Evolutionary conservation across 495 filamentous ascomycete species (phyloP).

Genomic region (Cladorrhinum samala): DNA sequence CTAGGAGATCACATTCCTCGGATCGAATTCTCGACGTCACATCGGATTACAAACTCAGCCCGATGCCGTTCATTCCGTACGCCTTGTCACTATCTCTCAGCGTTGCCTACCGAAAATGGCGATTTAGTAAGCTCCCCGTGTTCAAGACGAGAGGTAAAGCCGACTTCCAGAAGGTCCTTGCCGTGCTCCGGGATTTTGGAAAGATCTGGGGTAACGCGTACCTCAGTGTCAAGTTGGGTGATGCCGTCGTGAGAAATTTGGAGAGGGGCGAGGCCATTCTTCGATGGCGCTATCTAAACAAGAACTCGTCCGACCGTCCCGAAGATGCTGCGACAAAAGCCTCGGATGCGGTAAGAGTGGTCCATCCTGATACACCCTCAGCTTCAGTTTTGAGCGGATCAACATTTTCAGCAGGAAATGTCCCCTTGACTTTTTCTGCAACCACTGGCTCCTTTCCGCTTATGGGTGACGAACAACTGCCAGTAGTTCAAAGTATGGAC

Average conservation of each 20-base stretch:
- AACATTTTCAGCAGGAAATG: no score
- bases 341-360: no score
- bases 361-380: no score
- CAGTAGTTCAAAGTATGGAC: no score
- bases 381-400: not conserved
- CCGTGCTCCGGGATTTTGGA: constrained; percentile 49
- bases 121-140: constrained; percentile 57
- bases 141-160: constrained; percentile 55
- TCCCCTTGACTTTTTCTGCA: no score
- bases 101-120: constrained; percentile 65
- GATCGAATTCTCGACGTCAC: constrained; percentile 59
- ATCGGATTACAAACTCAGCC: constrained; percentile 45
- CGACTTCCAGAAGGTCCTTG: constrained; percentile 53
- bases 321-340: not conserved
- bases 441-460: no score
- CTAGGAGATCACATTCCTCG: constrained; percentile 57
- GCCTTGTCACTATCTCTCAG: constrained; percentile 60
- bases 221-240: constrained; percentile 53
- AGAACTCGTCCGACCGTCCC: not conserved
- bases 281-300: not conserved
- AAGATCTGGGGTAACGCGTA: constrained; percentile 58
- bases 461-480: no score
- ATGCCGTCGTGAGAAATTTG: constrained; percentile 21
- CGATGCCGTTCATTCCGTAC: constrained; percentile 63
- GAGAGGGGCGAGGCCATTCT: constrained; percentile 4